Evolutionary conservation across 148 eudicot genomes (phyloP).

Genomic region (Gaultheria prostrata): DNA sequence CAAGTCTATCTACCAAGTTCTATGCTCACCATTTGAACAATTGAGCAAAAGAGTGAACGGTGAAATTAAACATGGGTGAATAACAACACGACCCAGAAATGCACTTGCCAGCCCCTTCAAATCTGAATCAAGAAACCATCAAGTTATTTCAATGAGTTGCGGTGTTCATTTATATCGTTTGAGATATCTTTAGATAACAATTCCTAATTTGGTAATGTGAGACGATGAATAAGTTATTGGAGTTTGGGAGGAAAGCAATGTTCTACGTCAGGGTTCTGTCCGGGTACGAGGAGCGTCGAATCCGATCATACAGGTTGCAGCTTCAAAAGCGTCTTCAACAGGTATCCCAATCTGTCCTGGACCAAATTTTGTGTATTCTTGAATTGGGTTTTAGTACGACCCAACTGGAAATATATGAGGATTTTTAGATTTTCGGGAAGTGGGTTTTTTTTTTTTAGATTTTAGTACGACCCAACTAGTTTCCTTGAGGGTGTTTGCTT

Average conservation of each 20-base stretch:
- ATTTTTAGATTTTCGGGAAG: neutral
- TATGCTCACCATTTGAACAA: too few species aligned
- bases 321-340: constrained; percentile 66
- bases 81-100: too few species aligned
- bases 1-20: too few species aligned
- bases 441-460: neutral
- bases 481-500: neutral
- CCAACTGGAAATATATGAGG: neutral
- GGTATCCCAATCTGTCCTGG: constrained; percentile 25
- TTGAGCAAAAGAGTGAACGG: too few species aligned
- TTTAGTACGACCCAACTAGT: neutral
- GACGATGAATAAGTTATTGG: constrained; percentile 48
- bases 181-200: neutral
- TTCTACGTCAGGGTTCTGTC: constrained; percentile 86
- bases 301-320: constrained; percentile 72
- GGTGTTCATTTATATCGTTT: neutral
- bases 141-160: too few species aligned
- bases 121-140: too few species aligned
- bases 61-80: too few species aligned
- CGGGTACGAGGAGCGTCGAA: constrained; percentile 87
- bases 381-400: neutral
- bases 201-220: too few species aligned
- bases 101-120: too few species aligned
- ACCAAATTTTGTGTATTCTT: neutral
- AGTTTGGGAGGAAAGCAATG: constrained; percentile 81